phyloP scores from a whole-genome alignment of 305 asterid species.

The Rubia balearica region DNA sequence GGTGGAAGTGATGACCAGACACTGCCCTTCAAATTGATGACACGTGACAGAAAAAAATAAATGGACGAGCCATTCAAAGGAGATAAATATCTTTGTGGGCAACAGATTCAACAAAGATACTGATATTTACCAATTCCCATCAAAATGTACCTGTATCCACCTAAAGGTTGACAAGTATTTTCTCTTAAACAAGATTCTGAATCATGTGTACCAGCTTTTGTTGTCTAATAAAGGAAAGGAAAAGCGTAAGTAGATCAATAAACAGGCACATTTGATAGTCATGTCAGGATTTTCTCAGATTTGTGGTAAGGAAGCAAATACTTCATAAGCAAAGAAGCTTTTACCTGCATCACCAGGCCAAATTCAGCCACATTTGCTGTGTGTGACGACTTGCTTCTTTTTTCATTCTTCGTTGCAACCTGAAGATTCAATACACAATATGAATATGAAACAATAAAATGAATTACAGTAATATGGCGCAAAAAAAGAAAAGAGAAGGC shows the following conservation, averaged over 20 bases:
- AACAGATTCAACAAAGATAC: background rate
- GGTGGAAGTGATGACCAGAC: slow-evolving; percentile 99
- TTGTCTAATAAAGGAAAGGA: slow-evolving; percentile 47
- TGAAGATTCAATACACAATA: slow-evolving; percentile 17
- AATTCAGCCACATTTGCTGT: slow-evolving; percentile 74
- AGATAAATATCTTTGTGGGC: background rate
- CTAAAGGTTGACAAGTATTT: slow-evolving; percentile 84
- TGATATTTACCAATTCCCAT: slow-evolving; percentile 8
- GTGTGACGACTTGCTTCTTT: slow-evolving; percentile 42
- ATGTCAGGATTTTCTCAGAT: slow-evolving; percentile 1
- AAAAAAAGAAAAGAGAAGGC: background rate
- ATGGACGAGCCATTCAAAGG: slow-evolving; percentile 20
- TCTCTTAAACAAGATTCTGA: slow-evolving; percentile 84
- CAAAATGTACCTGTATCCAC: slow-evolving; percentile 89
- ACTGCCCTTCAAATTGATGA: slow-evolving; percentile 83
- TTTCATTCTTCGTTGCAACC: slow-evolving; percentile 56
- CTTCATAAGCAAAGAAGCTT: background rate
- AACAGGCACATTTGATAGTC: background rate
- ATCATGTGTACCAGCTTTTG: slow-evolving; percentile 83
- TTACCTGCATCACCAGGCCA: slow-evolving; percentile 95
- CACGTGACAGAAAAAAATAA: slow-evolving; percentile 30
- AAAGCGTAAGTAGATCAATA: slow-evolving; percentile 17
- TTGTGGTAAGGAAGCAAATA: slow-evolving; percentile 1
- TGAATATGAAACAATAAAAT: background rate
- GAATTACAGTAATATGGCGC: background rate